Evolutionary conservation across 2,329 filamentous ascomycete species (phyloP).

Genomic region (Aspergillus felis): DNA sequence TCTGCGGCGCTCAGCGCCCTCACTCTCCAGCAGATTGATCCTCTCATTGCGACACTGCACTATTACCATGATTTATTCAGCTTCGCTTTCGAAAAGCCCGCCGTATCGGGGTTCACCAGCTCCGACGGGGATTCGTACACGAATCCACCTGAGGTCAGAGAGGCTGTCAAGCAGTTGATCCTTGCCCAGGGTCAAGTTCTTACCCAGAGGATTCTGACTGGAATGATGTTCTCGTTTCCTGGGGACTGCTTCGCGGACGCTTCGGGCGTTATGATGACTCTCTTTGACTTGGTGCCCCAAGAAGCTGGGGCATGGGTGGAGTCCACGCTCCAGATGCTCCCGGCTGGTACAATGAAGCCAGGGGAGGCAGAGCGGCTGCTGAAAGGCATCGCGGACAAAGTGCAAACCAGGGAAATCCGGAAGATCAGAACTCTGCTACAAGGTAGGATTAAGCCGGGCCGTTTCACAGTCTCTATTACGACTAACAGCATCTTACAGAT

Average conservation of each 20-base stretch:
- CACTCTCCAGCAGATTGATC: conserved; percentile 84
- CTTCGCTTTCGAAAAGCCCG: conserved; percentile 72
- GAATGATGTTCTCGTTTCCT: conserved; percentile 99
- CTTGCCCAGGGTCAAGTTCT: conserved; percentile 68
- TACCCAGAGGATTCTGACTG: conserved; percentile 84
- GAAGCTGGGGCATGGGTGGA: conserved; percentile 80
- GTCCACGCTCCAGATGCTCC: conserved; percentile 76
- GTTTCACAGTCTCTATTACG: not conserved
- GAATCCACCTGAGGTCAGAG: conserved; percentile 67
- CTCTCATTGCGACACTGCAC: conserved; percentile 84
- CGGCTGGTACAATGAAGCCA: conserved; percentile 73
- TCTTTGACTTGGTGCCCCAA: conserved; percentile 81
- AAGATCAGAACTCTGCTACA: conserved; percentile 83
- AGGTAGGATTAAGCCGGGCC: conserved; percentile 24
- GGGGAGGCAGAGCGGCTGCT: conserved; percentile 78
- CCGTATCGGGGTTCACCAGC: conserved; percentile 55
- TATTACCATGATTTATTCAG: conserved; percentile 88
- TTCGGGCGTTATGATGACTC: conserved; percentile 80
- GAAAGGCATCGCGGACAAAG: conserved; percentile 72
- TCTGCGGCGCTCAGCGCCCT: conserved; percentile 82
- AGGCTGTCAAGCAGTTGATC: conserved; percentile 69
- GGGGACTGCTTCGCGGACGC: conserved; percentile 93
- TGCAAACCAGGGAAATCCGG: conserved; percentile 65
- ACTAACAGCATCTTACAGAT: conserved; percentile 49
- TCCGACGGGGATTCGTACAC: conserved; percentile 55